Evolutionary conservation across 2,329 filamentous ascomycete genomes (phyloP).

Genomic region (Venturia asperata): DNA sequence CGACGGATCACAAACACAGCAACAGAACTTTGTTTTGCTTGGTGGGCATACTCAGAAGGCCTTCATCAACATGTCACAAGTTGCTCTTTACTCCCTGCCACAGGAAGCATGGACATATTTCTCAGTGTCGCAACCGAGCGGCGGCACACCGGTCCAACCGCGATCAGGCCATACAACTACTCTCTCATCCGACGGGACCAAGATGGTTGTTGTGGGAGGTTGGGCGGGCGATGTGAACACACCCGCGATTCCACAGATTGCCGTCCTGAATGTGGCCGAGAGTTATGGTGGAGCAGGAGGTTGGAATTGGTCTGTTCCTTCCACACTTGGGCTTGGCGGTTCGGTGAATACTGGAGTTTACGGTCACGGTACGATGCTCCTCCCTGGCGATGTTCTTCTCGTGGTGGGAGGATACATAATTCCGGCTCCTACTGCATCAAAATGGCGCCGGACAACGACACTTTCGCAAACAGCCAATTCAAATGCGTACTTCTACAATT

Average conservation of each 20-base stretch:
- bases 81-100: slow-evolving; percentile 79
- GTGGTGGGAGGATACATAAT: slow-evolving; percentile 53
- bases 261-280: slow-evolving; percentile 65
- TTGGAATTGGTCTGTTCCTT: slow-evolving; percentile 62
- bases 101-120: slow-evolving; percentile 83
- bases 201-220: slow-evolving; percentile 75
- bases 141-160: slow-evolving; percentile 57
- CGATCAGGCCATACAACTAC: slow-evolving; percentile 85
- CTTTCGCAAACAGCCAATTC: slow-evolving; percentile 34
- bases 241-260: slow-evolving; percentile 75
- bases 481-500: slow-evolving; percentile 53
- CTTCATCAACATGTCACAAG: slow-evolving; percentile 90
- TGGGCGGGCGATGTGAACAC: slow-evolving; percentile 80
- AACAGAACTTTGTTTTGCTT: slow-evolving; percentile 71
- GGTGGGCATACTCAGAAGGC: slow-evolving; percentile 77
- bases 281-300: slow-evolving; percentile 56
- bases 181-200: slow-evolving; percentile 67
- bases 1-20: slow-evolving; percentile 56
- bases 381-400: slow-evolving; percentile 56
- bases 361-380: slow-evolving; percentile 55
- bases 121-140: slow-evolving; percentile 21
- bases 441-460: slow-evolving; percentile 24
- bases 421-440: slow-evolving; percentile 31
- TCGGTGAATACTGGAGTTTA: slow-evolving; percentile 46
- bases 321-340: slow-evolving; percentile 13